Evolutionary conservation across 192 early-diverging fungal species (phyloP), one percentile per base, ranked within the genome.

Genomic region (Coemansia asiatica): DNA sequence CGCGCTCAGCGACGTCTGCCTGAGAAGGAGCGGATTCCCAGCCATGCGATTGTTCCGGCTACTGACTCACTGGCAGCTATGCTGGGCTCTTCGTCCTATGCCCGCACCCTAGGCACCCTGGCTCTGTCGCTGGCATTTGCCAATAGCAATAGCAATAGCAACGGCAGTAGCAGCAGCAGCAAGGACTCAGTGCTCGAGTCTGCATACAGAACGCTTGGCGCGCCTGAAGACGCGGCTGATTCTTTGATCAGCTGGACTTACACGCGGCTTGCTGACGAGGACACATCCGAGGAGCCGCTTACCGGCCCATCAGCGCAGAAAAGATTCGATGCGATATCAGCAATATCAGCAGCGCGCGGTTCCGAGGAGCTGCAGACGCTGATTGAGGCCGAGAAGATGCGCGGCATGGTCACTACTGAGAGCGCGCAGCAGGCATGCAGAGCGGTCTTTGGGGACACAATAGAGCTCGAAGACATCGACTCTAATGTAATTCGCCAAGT

Each of bases 181-280:
- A 13, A 47, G 12, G 44, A 28, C 18, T 27, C 61, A 21, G 26
- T 56, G 19, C 23, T 60, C 0, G 77, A 68, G 4, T 47, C 56
- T 6, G 76, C 67, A 36, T 83, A 67, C 53, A 27, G 46, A 21
- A 10, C 21, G 4, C 72, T 85, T 29, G 84, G 84, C 4, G 68
- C 74, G 21, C 79, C 78, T n/a, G 62, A 69, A 0, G 80, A 84
- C 18, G 85, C 83, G 6, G 63, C 59, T 12, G 84, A 87, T 46
- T 56, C 65, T 27, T 33, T 85, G 23, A 69, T 89, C 10, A 61
- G 67, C 4, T 88, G 88, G 78, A 72, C 85, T 8, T 89, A 89
- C 48, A 57, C 59, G 4, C 66, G 75, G 9, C 70, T 77, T 25
- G 54, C 75, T 0, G 62, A 73, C 6, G 87, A 90, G 57, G 73